Base-by-base conservation (phyloP, 176 grass and related monocot genomes). In the Oryza meyeriana region DNA sequence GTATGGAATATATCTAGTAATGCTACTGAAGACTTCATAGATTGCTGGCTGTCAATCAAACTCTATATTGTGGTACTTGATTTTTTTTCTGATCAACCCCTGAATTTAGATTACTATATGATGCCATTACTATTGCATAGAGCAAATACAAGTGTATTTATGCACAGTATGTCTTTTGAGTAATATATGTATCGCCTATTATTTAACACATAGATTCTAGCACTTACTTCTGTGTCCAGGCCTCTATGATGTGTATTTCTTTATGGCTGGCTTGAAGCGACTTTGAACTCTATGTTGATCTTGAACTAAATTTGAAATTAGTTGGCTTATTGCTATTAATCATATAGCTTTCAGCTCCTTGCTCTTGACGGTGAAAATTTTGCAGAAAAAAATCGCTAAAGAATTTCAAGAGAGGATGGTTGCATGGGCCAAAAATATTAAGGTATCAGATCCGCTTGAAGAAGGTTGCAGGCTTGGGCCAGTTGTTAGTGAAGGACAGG, bases 381-480 rank as follows among this genome's bases (percentile, higher is more conserved):
- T 83, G 79, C 89, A 99, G 96, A 87, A 81, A 93, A 90, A 84
- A 31, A 94, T 99, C n/a, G 91, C 96, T 62, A 88, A 92, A 78
- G 80, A 99, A 85, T 99, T 99, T 69, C 4, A 83, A 27, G 89
- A 92, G 77, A 99, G 87, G 90, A 81, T 99, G 92, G 93, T 95
- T 82, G 84, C 85, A 74, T 99, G 96, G 96, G 66, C 83, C 80
- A 90, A 94, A 90, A 92, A 90, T 78, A 99, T 99, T 82, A 99
- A 99, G 88, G 67, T 92, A 48, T 99, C 96, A 5, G 89, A 95
- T 85, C 96, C 93, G 26, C 76, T 99, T 18, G 96, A 92, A 90
- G 93, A 94, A 72, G 96, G 93, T 69, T 99, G 96, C 89, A 99
- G 96, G 71, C 80, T 99, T 85, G 96, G 96, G 14, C 96, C 96